Conservation (phyloP, 495 filamentous ascomycete genomes). For the Xylaria sp. region DNA sequence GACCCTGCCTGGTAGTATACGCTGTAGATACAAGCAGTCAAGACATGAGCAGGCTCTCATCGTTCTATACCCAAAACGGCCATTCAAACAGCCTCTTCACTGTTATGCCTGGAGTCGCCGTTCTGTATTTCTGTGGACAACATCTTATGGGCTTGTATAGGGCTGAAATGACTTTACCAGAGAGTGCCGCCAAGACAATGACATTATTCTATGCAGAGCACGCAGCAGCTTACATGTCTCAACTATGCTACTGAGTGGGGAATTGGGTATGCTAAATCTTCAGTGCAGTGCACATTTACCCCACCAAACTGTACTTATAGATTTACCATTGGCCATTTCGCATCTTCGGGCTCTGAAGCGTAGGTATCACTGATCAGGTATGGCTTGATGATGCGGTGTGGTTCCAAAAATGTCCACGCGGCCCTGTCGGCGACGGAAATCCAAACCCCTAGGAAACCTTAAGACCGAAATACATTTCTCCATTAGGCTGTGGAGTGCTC, state of each 20-base stretch:
- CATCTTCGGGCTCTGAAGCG: background rate
- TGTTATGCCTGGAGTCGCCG: background rate
- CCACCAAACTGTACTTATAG: background rate
- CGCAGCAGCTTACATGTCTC: constrained; percentile 3
- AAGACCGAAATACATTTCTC: constrained; percentile 20
- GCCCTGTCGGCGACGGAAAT: constrained; percentile 15
- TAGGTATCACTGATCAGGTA: constrained; percentile 1
- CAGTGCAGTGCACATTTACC: background rate
- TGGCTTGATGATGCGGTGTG: background rate
- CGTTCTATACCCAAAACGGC: background rate
- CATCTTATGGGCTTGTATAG: constrained; percentile 15
- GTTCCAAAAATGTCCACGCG: constrained; percentile 14
- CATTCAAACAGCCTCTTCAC: background rate
- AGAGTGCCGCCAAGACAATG: constrained; percentile 15
- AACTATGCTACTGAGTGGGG: background rate
- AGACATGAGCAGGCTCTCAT: background rate
- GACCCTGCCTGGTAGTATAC: too few species aligned
- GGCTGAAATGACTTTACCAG: constrained; percentile 21
- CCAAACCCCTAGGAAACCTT: constrained; percentile 21
- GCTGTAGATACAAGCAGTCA: background rate
- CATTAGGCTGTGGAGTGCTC: constrained; percentile 1
- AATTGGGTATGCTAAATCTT: background rate
- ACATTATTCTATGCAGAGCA: constrained; percentile 20
- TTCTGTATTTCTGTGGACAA: background rate
- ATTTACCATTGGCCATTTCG: background rate